Evolutionary conservation across 2,329 filamentous ascomycete species (phyloP).

Genomic region (Onygenales sp.): DNA sequence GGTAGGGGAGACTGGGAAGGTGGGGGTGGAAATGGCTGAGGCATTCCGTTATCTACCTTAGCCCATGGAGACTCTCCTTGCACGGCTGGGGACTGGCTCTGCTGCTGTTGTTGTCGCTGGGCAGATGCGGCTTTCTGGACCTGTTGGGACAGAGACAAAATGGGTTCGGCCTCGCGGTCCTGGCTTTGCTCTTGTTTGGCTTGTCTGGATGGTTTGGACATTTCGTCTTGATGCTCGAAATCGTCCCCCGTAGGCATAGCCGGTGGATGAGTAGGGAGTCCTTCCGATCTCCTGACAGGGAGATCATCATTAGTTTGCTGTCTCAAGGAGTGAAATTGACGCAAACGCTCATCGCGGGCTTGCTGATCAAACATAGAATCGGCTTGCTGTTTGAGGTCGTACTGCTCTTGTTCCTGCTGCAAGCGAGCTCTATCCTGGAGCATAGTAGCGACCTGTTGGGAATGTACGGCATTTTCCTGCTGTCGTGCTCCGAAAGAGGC

Average conservation of each 20-base stretch:
- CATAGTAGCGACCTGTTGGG: slow-evolving; percentile 50
- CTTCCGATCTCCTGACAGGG: slow-evolving; percentile 26
- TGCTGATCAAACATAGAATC: slow-evolving; percentile 41
- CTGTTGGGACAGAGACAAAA: slow-evolving; percentile 69
- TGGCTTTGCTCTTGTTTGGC: slow-evolving; percentile 16
- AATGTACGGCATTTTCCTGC: slow-evolving; percentile 34
- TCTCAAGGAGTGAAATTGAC: slow-evolving; percentile 72
- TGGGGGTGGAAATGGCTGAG: slow-evolving; percentile 58
- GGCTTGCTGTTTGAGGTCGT: slow-evolving; percentile 31
- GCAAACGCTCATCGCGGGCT: slow-evolving; percentile 57
- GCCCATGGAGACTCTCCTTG: slow-evolving; percentile 47
- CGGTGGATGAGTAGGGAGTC: slow-evolving; percentile 31
- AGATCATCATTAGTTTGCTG: slow-evolving; percentile 50
- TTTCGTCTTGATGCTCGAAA: slow-evolving; percentile 18
- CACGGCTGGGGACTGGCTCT: slow-evolving; percentile 26
- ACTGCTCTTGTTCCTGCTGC: slow-evolving; percentile 52
- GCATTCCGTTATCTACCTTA: slow-evolving; percentile 56
- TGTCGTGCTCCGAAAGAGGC: slow-evolving; percentile 39
- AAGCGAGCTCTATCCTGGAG: slow-evolving; percentile 52
- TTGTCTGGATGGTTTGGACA: slow-evolving; percentile 13
- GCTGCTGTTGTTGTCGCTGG: slow-evolving; percentile 28
- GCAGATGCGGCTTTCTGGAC: slow-evolving; percentile 61
- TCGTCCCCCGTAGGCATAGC: slow-evolving; percentile 20
- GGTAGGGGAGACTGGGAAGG: slow-evolving; percentile 73
- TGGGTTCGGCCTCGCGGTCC: slow-evolving; percentile 32